These are phyloP conservation scores for Leishmania turanica DNA, from an alignment of 208 protist genomes.

Conservation along the genomic window DNA sequence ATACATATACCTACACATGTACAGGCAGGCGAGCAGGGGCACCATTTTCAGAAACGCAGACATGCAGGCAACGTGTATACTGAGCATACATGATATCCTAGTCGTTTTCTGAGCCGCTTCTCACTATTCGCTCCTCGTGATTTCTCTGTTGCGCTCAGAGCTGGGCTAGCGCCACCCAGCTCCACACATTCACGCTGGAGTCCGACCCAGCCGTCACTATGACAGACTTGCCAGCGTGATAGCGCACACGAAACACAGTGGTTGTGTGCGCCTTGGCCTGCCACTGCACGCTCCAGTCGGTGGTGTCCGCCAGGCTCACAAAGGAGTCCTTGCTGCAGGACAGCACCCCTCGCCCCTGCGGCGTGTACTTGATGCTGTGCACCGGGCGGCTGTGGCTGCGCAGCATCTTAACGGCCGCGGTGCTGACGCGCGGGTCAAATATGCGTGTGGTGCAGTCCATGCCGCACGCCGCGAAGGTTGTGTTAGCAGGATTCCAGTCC, in stretches of 20 bases:
- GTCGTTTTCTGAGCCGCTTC: background rate
- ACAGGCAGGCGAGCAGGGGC: background rate
- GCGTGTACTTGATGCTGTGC: slow-evolving; percentile 61
- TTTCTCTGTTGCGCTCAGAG: slow-evolving; percentile 18
- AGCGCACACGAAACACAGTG: slow-evolving; percentile 62
- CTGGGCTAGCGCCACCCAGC: slow-evolving; percentile 36
- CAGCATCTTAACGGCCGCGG: slow-evolving; percentile 24
- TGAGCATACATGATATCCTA: background rate
- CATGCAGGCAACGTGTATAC: slow-evolving; percentile 7
- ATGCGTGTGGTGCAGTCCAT: slow-evolving; percentile 67
- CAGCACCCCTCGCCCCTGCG: slow-evolving; percentile 45
- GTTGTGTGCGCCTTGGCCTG: slow-evolving; percentile 51
- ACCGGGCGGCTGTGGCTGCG: slow-evolving; percentile 51
- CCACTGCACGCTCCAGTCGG: slow-evolving; percentile 55
- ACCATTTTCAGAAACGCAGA: slow-evolving; percentile 19
- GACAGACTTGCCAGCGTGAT: slow-evolving; percentile 32
- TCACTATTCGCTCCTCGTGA: background rate
- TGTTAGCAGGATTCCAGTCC: slow-evolving; percentile 36
- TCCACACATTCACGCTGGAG: slow-evolving; percentile 64
- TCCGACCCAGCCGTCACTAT: slow-evolving; percentile 56
- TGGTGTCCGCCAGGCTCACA: slow-evolving; percentile 40
- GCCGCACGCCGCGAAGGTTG: slow-evolving; percentile 52
- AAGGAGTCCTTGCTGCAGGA: slow-evolving; percentile 55
- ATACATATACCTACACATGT: too few species aligned
- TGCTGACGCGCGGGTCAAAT: slow-evolving; percentile 61